Evolutionary conservation across 768 basidiomycete species (phyloP).

Genomic region (Suillus paluster): DNA sequence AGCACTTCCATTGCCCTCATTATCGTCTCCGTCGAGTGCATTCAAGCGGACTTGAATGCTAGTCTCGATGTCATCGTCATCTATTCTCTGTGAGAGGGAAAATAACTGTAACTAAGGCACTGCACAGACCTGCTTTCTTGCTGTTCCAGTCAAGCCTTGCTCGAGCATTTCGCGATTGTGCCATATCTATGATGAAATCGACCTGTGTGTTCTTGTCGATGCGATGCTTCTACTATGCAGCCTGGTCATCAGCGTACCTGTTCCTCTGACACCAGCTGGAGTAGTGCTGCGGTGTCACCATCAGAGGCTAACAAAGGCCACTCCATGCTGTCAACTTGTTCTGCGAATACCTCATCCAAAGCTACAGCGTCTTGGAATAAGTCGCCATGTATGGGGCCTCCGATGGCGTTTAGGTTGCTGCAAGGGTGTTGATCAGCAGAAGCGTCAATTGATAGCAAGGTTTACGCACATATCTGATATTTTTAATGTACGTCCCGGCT

Average conservation of each 20-base stretch:
- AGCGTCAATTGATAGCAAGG: not conserved
- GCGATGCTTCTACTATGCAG: not conserved
- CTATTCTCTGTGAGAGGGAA: slow-evolving; percentile 38
- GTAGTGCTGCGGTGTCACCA: slow-evolving; percentile 77
- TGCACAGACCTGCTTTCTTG: slow-evolving; percentile 74
- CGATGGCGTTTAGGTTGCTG: slow-evolving; percentile 71
- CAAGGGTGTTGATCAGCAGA: slow-evolving; percentile 8
- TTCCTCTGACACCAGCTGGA: slow-evolving; percentile 82
- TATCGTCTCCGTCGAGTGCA: slow-evolving; percentile 3
- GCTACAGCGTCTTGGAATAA: slow-evolving; percentile 73
- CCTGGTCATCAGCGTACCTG: slow-evolving; percentile 48
- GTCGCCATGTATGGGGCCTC: slow-evolving; percentile 65
- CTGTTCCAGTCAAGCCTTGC: slow-evolving; percentile 79
- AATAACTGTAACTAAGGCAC: not conserved
- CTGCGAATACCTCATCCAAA: slow-evolving; percentile 58
- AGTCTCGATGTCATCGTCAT: slow-evolving; percentile 86
- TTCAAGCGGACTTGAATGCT: slow-evolving; percentile 48
- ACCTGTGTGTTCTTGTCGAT: slow-evolving; percentile 47
- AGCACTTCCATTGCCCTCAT: not conserved
- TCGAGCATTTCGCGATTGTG: slow-evolving; percentile 59
- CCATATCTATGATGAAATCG: slow-evolving; percentile 72
- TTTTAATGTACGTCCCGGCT: slow-evolving; percentile 75
- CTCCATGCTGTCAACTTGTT: slow-evolving; percentile 61
- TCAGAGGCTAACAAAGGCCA: slow-evolving; percentile 84
- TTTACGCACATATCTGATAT: slow-evolving; percentile 68